These are phyloP conservation scores for Fraxinus velutina DNA, from an alignment of 305 asterid species.

Conservation along the genomic window DNA sequence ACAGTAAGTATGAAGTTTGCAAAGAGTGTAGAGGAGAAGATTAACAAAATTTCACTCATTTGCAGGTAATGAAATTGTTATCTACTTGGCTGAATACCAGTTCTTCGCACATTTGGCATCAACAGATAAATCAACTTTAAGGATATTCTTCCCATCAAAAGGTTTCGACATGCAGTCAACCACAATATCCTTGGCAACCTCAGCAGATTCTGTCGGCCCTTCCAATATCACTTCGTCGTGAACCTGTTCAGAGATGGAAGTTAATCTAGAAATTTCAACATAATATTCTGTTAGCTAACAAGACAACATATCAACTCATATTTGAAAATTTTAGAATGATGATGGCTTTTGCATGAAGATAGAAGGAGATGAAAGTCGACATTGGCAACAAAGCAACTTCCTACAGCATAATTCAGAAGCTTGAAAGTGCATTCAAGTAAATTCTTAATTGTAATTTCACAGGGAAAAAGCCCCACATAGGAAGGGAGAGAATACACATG, in stretches of 20 bases:
- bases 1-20: slow-evolving; percentile 8
- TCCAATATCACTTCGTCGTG: slow-evolving; percentile 94
- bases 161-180: slow-evolving; percentile 91
- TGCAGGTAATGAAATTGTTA: not conserved
- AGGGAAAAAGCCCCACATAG: not conserved
- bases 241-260: slow-evolving; percentile 43
- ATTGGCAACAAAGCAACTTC: not conserved
- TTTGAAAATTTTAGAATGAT: not conserved
- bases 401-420: not conserved
- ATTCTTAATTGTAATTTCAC: not conserved
- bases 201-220: slow-evolving; percentile 86
- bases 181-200: slow-evolving; percentile 81
- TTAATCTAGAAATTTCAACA: not conserved
- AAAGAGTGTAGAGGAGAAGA: not conserved
- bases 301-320: not conserved
- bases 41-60: not conserved
- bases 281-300: not conserved
- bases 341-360: not conserved
- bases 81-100: slow-evolving; percentile 96
- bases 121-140: slow-evolving; percentile 77
- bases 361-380: not conserved
- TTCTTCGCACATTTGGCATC: slow-evolving; percentile 94
- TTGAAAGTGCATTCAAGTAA: not conserved
- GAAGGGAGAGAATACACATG: not conserved
- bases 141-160: slow-evolving; percentile 71